Evolutionary conservation across 169 alveolate species (phyloP).

Genomic region (Eimeria falciformis): DNA sequence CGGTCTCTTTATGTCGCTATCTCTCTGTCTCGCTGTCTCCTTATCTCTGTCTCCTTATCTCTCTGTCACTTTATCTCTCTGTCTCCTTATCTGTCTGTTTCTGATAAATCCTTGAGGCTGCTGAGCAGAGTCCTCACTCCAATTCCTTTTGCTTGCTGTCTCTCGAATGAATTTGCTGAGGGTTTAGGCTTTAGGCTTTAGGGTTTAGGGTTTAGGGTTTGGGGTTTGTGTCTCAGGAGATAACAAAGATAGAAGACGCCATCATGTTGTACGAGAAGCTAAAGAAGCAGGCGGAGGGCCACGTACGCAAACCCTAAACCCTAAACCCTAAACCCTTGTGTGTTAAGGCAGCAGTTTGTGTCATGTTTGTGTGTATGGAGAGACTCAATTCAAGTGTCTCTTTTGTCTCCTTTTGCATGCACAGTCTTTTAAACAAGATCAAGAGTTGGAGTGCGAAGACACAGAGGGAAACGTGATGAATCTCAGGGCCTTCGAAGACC

Average conservation of each 20-base stretch:
- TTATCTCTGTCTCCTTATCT: neutral
- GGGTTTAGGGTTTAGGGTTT: no score
- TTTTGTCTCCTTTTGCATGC: no score
- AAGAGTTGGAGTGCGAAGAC: slow-evolving; percentile 97
- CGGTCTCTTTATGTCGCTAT: neutral
- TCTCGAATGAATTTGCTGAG: neutral
- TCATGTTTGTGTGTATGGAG: no score
- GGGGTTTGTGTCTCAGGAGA: slow-evolving; percentile 91
- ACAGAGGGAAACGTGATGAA: slow-evolving; percentile 96
- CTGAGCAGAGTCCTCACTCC: no score
- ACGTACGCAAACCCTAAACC: slow-evolving; percentile 77
- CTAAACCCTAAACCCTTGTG: no score
- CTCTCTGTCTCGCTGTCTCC: no score
- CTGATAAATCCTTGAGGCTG: neutral
- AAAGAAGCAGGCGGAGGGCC: slow-evolving; percentile 90
- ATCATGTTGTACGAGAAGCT: slow-evolving; percentile 95
- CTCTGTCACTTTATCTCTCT: neutral
- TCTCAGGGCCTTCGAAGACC: slow-evolving; percentile 90
- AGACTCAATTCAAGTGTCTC: neutral
- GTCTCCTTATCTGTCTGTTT: neutral
- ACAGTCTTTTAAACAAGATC: slow-evolving; percentile 68
- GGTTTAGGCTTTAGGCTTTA: neutral
- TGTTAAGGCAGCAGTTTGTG: no score
- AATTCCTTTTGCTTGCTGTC: no score
- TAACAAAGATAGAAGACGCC: slow-evolving; percentile 93